Evolutionary conservation across 257 asterid genomes (phyloP).

Genomic region (Solanum gracilifrons): DNA sequence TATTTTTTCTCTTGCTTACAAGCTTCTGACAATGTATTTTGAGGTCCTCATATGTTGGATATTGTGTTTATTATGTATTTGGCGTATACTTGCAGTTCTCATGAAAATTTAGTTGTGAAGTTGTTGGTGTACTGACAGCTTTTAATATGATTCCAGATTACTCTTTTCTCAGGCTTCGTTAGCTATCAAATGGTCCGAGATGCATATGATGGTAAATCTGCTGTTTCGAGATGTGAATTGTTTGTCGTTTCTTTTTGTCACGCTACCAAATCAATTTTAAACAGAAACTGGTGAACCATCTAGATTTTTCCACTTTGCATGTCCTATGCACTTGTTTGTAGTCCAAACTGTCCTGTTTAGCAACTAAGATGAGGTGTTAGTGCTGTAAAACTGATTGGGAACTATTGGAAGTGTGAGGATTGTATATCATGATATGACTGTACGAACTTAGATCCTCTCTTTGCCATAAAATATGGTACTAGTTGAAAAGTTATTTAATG

Average conservation of each 20-base stretch:
- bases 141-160: conserved; percentile 45
- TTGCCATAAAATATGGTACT: not conserved
- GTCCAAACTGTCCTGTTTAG: not conserved
- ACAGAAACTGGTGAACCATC: not conserved
- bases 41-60: not conserved
- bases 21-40: not conserved
- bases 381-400: not conserved
- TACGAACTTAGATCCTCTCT: not conserved
- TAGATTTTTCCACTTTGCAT: not conserved
- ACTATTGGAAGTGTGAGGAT: not conserved
- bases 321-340: not conserved
- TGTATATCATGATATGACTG: not conserved
- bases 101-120: not conserved
- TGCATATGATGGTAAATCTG: conserved; percentile 79
- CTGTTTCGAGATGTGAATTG: not conserved
- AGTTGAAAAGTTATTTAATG: not conserved
- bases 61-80: not conserved
- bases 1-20: not conserved
- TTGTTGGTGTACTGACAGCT: conserved; percentile 4
- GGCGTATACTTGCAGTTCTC: not conserved
- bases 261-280: not conserved
- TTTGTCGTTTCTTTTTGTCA: not conserved
- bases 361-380: not conserved
- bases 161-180: conserved; percentile 94
- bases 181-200: conserved; percentile 98